A percentile compares a stretch with the other conserved stretches of the same genome.
phyloP scores from a whole-genome alignment of 352 stramenopile species.

The Phytophthora crassamura region DNA sequence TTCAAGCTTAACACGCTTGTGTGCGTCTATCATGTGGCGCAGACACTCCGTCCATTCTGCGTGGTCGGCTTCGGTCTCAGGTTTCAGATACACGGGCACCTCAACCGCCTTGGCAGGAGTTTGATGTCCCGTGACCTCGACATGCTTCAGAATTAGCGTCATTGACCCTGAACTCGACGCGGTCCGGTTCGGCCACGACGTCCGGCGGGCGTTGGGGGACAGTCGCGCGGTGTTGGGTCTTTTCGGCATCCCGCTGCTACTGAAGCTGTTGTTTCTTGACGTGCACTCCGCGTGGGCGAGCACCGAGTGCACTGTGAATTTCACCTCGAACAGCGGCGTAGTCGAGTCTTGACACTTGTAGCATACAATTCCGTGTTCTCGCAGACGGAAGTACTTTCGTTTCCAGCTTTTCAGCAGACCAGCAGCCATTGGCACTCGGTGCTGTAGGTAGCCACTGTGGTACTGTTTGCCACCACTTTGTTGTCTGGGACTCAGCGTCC shows the following conservation, averaged over 20 bases:
- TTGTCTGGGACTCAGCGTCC: slow-evolving; percentile 59
- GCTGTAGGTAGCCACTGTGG: slow-evolving; percentile 61
- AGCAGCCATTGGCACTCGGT: slow-evolving; percentile 58
- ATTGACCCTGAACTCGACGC: slow-evolving; percentile 36
- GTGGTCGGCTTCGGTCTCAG: slow-evolving; percentile 51
- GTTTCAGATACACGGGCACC: slow-evolving; percentile 56
- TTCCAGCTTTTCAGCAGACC: slow-evolving; percentile 78
- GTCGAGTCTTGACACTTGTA: slow-evolving; percentile 59
- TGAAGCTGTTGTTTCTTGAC: slow-evolving; percentile 6
- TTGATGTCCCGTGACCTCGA: slow-evolving; percentile 50
- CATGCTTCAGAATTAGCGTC: slow-evolving; percentile 52
- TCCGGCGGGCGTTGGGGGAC: slow-evolving; percentile 5
- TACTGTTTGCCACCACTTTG: slow-evolving; percentile 67
- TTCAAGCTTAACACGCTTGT: slow-evolving; percentile 27
- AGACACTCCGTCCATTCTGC: slow-evolving; percentile 60
- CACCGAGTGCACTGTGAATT: slow-evolving; percentile 57
- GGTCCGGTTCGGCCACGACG: slow-evolving; percentile 8
- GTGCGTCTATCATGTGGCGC: slow-evolving; percentile 56
- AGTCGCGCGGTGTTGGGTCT: slow-evolving; percentile 2
- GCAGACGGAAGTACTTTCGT: slow-evolving; percentile 74
- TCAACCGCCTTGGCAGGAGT: slow-evolving; percentile 50
- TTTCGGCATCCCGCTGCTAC: not conserved
- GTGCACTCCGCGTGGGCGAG: slow-evolving; percentile 15
- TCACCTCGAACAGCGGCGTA: slow-evolving; percentile 64
- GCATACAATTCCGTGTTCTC: slow-evolving; percentile 71